phyloP scores from a whole-genome alignment of 371 early-diverging fungal genomes.

The Massospora cicadina region DNA sequence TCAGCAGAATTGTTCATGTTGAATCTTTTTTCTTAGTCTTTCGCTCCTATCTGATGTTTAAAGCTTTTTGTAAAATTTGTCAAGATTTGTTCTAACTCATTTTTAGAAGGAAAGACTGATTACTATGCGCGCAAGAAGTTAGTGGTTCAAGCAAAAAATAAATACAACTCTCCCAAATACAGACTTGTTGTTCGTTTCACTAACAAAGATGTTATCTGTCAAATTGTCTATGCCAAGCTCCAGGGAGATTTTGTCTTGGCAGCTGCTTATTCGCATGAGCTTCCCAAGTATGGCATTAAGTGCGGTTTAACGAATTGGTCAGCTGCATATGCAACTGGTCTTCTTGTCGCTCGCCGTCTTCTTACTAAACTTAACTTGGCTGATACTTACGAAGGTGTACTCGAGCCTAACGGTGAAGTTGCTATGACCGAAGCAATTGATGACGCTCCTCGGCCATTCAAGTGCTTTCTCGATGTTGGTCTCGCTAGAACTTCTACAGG shows the following conservation, averaged over 20 bases:
- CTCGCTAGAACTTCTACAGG: constrained; percentile 98
- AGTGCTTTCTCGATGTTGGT: constrained; percentile 99
- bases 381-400: constrained; percentile 89
- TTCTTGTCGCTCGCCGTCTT: constrained; percentile 93
- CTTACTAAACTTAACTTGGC: constrained; percentile 90
- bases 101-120: constrained; percentile 92
- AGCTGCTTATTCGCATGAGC: constrained; percentile 97
- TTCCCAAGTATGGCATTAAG: constrained; percentile 95
- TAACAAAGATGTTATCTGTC: constrained; percentile 95
- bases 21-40: constrained; percentile 30
- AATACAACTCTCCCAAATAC: constrained; percentile 99
- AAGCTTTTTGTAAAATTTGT: constrained; percentile 1
- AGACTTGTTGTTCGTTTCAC: constrained; percentile 99
- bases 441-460: constrained; percentile 96
- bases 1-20: constrained; percentile 38
- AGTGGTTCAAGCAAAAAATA: constrained; percentile 98
- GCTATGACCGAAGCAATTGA: constrained; percentile 80
- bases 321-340: constrained; percentile 98
- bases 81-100: not conserved
- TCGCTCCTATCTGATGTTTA: constrained; percentile 77
- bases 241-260: constrained; percentile 96
- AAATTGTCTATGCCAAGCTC: constrained; percentile 97
- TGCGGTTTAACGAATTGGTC: constrained; percentile 99
- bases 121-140: constrained; percentile 99
- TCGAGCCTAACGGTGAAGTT: constrained; percentile 85